Base-by-base conservation (phyloP, 441 rosid species). In the Dalechampia spathulata region DNA sequence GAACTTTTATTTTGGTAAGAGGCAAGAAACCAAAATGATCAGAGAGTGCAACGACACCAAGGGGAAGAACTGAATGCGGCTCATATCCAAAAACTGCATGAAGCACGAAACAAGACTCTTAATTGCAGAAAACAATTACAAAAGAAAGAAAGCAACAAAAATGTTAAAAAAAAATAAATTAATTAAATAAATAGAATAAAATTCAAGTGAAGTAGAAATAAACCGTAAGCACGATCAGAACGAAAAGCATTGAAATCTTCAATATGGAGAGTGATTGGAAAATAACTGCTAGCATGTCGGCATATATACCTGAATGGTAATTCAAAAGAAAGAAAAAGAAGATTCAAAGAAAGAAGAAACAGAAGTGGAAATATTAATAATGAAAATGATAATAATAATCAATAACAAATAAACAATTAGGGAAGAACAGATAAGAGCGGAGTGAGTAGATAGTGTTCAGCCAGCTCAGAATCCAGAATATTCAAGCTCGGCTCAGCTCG, bases 51-150 rank as follows among this genome's bases (percentile, higher is more conserved):
- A 80, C 72, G n/a, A 78, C 85, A 20, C 97, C 99, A 50, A 89
- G 74, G 0, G 96, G 97, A 57, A 79, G 61, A 70, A 90, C 92
- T 0, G 97, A 93, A 78, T 93, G 99, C 19, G 96, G 97, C 74
- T 83, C 96, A 40, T 78, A 93, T 16, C 90, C 96, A 37, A 89
- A 77, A 25, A 93, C 96, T 92, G 85, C 71, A 71, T n/a, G n/a
- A n/a, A n/a, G 34, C 34, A 30, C 34, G 44, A 16, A 60, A 12
- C 16, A 54, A 13, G 28, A 13, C 5, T 30, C 4, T 30, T 4
- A 30, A 30, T 3, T 30, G 34, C 34, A 30, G 8, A 4, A 30
- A 8, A 30, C 34, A 30, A 30, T 30, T 2, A n/a, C 52, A 25
- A 52, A 11, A 32, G 36, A 23, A 39, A 30, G 53, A 52, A 58